Percentiles rank a stretch among this genome's conserved stretches.
phyloP scores from a whole-genome alignment of 148 eudicot species.

The Pouteria glomerata region DNA sequence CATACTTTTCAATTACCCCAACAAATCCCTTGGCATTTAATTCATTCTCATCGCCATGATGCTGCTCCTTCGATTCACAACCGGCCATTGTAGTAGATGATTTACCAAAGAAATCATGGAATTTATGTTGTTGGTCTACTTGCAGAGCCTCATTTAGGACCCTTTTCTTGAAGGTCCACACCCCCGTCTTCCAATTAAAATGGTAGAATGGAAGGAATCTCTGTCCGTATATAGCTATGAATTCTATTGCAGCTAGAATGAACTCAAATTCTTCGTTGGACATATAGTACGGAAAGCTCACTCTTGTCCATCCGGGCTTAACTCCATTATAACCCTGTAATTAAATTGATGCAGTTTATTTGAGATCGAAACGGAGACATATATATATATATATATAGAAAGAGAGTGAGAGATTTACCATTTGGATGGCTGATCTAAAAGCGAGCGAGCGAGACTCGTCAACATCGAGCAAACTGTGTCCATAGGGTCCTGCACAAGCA shows the following conservation, averaged over 20 bases:
- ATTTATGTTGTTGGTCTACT: background rate
- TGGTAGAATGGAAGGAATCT: conserved; percentile 52
- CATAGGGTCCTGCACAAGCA: conserved; percentile 59
- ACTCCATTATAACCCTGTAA: conserved; percentile 40
- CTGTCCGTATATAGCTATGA: conserved; percentile 50
- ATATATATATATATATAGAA: background rate
- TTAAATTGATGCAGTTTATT: background rate
- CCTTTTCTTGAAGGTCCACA: conserved; percentile 43
- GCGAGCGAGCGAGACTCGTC: conserved; percentile 27
- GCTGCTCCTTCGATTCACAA: background rate
- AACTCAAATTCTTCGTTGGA: conserved; percentile 60
- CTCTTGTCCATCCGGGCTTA: conserved; percentile 54
- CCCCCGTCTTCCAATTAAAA: conserved; percentile 57
- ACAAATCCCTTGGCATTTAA: background rate
- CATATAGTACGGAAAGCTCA: conserved; percentile 51
- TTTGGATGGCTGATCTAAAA: conserved; percentile 25
- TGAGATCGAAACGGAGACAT: background rate
- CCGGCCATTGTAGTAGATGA: no score
- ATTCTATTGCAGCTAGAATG: conserved; percentile 53
- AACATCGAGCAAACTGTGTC: conserved; percentile 34
- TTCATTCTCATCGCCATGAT: background rate
- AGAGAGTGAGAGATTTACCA: conserved; percentile 7
- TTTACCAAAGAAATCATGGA: no score
- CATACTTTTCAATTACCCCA: conserved; percentile 10
- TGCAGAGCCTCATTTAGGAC: conserved; percentile 14